phyloP scores from a whole-genome alignment of 1,284 basidiomycete species.

The Ustilago bromivora region DNA sequence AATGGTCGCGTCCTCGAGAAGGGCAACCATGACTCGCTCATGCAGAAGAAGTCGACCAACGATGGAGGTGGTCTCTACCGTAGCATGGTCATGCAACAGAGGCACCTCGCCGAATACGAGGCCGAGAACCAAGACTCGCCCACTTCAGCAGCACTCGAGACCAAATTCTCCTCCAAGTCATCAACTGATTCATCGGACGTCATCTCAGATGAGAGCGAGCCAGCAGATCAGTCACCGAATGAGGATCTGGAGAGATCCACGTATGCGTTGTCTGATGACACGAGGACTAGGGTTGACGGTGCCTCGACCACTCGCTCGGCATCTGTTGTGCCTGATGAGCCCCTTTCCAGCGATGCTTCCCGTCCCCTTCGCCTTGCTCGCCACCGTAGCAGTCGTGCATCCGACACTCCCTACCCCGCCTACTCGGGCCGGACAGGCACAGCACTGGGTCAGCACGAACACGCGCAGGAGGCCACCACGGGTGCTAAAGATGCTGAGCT shows the following conservation, averaged over 20 bases:
- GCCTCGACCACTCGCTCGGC: constrained; percentile 27
- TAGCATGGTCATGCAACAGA: constrained; percentile 64
- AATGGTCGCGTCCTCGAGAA: constrained; percentile 61
- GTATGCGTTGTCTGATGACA: constrained; percentile 29
- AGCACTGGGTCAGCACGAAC: constrained; percentile 37
- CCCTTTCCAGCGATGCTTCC: constrained; percentile 6
- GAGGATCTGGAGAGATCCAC: constrained; percentile 11
- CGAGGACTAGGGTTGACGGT: constrained; percentile 40
- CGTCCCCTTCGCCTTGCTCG: constrained; percentile 17
- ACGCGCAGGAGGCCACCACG: constrained; percentile 29
- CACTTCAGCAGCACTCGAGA: constrained; percentile 6
- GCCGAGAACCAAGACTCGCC: constrained; percentile 15
- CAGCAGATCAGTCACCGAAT: background rate
- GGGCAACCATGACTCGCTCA: constrained; percentile 59
- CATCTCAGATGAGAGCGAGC: constrained; percentile 11
- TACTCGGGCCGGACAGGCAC: constrained; percentile 28
- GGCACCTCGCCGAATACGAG: constrained; percentile 42
- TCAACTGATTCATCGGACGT: constrained; percentile 20
- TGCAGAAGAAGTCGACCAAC: constrained; percentile 32
- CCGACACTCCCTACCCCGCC: constrained; percentile 23
- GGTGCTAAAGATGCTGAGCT: constrained; percentile 17
- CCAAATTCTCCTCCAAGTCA: constrained; percentile 10
- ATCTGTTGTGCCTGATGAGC: constrained; percentile 34
- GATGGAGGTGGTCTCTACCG: constrained; percentile 52
- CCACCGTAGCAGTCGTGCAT: constrained; percentile 42